Evolutionary conservation across 1,284 basidiomycete genomes (phyloP).

Genomic region (Ustilago xerochloae): DNA sequence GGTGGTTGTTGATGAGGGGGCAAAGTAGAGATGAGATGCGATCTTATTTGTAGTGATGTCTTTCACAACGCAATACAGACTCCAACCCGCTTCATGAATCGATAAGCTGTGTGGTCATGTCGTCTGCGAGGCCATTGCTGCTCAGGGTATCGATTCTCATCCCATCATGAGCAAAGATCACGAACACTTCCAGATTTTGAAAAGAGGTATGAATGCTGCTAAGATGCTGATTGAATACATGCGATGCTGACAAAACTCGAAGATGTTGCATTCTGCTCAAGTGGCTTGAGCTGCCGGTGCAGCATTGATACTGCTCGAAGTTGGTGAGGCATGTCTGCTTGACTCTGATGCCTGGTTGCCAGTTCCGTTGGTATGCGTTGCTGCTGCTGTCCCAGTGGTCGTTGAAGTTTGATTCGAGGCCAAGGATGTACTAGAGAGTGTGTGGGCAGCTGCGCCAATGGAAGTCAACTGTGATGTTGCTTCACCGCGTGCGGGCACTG

Average conservation of each 20-base stretch:
- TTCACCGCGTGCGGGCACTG: neutral
- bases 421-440: constrained; percentile 13
- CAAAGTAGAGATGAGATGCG: neutral
- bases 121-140: too few species aligned
- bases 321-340: constrained; percentile 1
- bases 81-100: too few species aligned
- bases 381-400: neutral
- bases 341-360: neutral
- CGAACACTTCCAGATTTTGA: neutral
- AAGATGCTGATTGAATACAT: constrained; percentile 10
- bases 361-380: neutral
- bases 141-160: too few species aligned
- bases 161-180: neutral
- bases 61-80: neutral
- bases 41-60: neutral
- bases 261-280: neutral
- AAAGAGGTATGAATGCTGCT: neutral
- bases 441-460: constrained; percentile 41
- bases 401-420: constrained; percentile 4
- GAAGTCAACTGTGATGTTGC: constrained; percentile 20
- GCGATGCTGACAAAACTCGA: neutral
- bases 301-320: neutral
- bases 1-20: constrained; percentile 44
- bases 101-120: too few species aligned
- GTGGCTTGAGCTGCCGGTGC: neutral